Conservation (phyloP, 257 asterid genomes). For the Solanum sejunctum region DNA sequence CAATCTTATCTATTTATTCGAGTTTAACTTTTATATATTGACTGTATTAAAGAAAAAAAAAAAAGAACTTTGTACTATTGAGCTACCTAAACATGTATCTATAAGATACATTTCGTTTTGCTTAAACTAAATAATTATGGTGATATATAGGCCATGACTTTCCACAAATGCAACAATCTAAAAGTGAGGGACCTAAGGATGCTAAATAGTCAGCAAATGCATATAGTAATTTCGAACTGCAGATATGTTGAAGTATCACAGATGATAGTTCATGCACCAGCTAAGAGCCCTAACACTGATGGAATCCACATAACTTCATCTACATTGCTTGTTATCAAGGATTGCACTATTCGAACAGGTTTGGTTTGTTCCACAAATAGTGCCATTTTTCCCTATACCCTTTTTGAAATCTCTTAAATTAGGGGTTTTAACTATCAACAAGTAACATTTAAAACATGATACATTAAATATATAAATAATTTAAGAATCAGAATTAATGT, state of each 20-base stretch:
- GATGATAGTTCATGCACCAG: slow-evolving; percentile 48
- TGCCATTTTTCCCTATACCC: too few species aligned
- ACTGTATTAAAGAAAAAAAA: background rate
- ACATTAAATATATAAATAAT: too few species aligned
- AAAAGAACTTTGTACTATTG: too few species aligned
- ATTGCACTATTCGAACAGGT: slow-evolving; percentile 51
- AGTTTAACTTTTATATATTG: background rate
- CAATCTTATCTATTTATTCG: background rate
- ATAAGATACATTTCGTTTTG: too few species aligned
- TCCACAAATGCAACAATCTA: slow-evolving; percentile 63
- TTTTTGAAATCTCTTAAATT: too few species aligned
- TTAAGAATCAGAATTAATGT: too few species aligned
- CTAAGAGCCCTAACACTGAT: slow-evolving; percentile 73
- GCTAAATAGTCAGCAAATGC: slow-evolving; percentile 57
- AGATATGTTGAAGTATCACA: slow-evolving; percentile 27
- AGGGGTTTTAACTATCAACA: too few species aligned
- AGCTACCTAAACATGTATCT: too few species aligned
- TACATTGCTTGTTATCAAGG: slow-evolving; percentile 29
- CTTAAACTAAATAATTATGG: too few species aligned
- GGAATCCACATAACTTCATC: slow-evolving; percentile 82
- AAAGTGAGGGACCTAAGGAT: slow-evolving; percentile 37
- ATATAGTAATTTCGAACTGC: slow-evolving; percentile 48
- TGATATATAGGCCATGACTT: slow-evolving; percentile 55
- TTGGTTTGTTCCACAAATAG: background rate
- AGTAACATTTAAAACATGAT: too few species aligned